Base-by-base conservation (phyloP, 75 land plant species). In the Cunninghamia lanceolata region DNA sequence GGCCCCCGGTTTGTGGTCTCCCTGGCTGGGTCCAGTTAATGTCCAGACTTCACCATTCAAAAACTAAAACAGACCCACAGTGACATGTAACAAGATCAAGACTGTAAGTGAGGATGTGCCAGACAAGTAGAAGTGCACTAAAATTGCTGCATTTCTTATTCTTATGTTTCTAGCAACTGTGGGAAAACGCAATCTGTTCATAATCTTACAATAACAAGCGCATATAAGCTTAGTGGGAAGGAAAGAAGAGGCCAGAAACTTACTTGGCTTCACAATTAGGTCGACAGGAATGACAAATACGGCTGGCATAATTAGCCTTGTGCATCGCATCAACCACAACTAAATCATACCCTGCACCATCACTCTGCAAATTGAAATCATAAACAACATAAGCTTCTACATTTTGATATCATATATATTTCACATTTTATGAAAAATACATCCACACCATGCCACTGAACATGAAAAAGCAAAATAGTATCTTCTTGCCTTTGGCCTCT, bases 241-340 rank as follows among this genome's bases (percentile, higher is more conserved):
- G 25, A 52, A 47, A 45, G 32, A 80, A 17, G 47, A 3, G 16
- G 82, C 6, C 34, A 40, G 63, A 40, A 5, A 54, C 93, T 87
- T 90, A 98, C 99, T 98, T 98, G 84, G 99, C 99, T 91, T 98
- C 99, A 91, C 99, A 98, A 91, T 98, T 98, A 85, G 99, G 99
- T 83, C 92, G 91, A 85, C 99, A 98, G 9, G 99, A 97, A 80
- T 98, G 99, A 89, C 99, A 98, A 56, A 98, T 96, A 73, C 99
- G 92, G 66, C 99, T 98, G 40, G 99, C 99, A 93, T 94, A 98
- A 83, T 98, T 98, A 83, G 99, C 99, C 73, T 98, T 98, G 89
- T 98, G 99, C 99, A 98, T 98, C 15, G 99, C 99, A 95, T 98
- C 99, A 85, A 98, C 95, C 36, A 98, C 98, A 50, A 98, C 94